These are phyloP conservation scores for Eugenia klotzschiana DNA, from an alignment of 441 rosid species.

Conservation along the genomic window DNA sequence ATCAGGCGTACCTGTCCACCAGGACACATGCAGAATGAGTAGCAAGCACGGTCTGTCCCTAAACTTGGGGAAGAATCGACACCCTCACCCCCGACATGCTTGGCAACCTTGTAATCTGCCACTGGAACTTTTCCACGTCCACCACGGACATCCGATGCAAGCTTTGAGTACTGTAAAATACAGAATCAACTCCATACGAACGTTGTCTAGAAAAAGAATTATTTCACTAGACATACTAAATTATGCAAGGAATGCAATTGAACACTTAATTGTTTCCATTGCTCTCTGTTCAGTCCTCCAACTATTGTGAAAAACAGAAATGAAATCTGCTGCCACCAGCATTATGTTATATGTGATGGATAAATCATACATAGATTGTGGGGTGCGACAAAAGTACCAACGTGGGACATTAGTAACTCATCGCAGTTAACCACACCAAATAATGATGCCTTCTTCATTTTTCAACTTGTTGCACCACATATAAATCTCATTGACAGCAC, in stretches of 20 bases:
- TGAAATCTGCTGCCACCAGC: background rate
- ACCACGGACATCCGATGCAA: conserved; percentile 50
- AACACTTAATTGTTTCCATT: too few species aligned
- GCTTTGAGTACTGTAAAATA: conserved; percentile 46
- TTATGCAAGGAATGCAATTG: background rate
- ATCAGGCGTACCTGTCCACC: conserved; percentile 72
- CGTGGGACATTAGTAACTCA: background rate
- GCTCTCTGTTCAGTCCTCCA: background rate
- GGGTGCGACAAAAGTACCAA: background rate
- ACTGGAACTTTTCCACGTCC: conserved; percentile 91
- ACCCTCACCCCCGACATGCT: conserved; percentile 29
- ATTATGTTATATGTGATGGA: background rate
- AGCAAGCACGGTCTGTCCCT: conserved; percentile 45
- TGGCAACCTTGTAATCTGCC: conserved; percentile 84
- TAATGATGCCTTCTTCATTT: background rate
- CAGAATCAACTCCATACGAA: background rate
- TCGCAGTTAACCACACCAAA: background rate
- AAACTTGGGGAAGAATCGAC: conserved; percentile 14
- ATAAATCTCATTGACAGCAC: background rate
- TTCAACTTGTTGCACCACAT: background rate
- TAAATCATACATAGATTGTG: background rate
- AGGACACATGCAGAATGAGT: conserved; percentile 99
- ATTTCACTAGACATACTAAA: background rate
- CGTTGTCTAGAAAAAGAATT: background rate
- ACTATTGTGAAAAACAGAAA: background rate